Conservation (phyloP, 805 yeast species). For the Cyberlindnera mycetangii region DNA sequence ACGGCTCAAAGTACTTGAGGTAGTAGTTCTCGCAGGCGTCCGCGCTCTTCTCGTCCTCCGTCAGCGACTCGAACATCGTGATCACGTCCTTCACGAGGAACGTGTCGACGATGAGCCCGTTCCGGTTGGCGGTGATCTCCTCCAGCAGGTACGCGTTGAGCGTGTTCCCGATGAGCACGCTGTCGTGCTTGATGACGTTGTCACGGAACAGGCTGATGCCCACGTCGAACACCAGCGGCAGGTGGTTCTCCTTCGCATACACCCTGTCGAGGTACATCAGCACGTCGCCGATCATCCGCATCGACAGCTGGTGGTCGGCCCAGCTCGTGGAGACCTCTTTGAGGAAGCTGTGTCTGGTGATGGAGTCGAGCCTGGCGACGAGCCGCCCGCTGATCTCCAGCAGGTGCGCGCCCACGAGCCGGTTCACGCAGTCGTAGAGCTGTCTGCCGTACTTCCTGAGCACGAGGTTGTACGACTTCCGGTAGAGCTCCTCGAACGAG, state of each 20-base stretch:
- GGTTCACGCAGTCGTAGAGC: constrained; percentile 59
- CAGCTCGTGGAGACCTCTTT: constrained; percentile 42
- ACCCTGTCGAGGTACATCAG: constrained; percentile 85
- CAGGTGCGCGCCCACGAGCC: constrained; percentile 47
- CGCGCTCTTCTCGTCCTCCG: constrained; percentile 37
- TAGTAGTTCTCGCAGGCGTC: constrained; percentile 61
- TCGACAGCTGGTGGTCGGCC: constrained; percentile 68
- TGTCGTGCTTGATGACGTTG: constrained; percentile 48
- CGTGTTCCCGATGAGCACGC: constrained; percentile 47
- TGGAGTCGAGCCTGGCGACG: constrained; percentile 14
- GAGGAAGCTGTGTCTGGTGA: constrained; percentile 31
- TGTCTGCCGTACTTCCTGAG: constrained; percentile 63
- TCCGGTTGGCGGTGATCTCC: constrained; percentile 56
- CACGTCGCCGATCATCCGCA: constrained; percentile 80
- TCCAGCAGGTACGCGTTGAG: constrained; percentile 48
- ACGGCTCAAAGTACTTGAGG: constrained; percentile 62
- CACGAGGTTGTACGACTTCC: constrained; percentile 75
- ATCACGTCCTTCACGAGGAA: constrained; percentile 59
- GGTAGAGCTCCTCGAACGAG: constrained; percentile 79
- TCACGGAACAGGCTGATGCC: constrained; percentile 69
- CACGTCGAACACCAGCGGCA: constrained; percentile 65
- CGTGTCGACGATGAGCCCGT: constrained; percentile 54
- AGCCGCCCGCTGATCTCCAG: constrained; percentile 25
- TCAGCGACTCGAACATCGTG: constrained; percentile 67
- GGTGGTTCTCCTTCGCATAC: constrained; percentile 65